A percentile compares a stretch with the other conserved stretches of the same genome.
phyloP scores from a whole-genome alignment of 192 early-diverging fungal genomes.

The Chytriomyces confervae region DNA sequence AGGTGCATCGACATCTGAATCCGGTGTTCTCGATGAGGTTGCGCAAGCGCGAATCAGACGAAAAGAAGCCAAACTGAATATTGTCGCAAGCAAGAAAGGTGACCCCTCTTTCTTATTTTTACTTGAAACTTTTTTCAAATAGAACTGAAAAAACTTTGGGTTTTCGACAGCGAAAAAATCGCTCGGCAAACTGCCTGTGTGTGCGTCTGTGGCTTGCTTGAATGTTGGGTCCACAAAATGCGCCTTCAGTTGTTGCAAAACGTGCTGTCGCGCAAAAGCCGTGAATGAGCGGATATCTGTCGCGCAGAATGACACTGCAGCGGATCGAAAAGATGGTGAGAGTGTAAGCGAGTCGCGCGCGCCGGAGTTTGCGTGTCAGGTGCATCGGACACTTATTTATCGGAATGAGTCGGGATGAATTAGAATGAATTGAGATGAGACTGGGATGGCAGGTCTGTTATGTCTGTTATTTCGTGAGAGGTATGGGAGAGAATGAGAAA shows the following conservation, averaged over 20 bases:
- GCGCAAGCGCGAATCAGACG: conserved; percentile 11
- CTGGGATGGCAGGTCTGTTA: no score
- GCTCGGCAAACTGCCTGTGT: conserved; percentile 31
- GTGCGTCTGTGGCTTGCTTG: conserved; percentile 31
- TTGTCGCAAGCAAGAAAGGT: conserved; percentile 15
- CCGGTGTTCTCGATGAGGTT: background rate
- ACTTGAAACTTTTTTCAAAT: conserved; percentile 4
- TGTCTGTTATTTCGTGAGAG: no score
- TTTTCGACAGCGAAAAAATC: conserved; percentile 9
- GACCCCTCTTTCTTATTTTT: background rate
- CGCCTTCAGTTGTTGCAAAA: conserved; percentile 43
- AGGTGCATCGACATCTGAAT: background rate
- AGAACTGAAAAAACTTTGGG: background rate
- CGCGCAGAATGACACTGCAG: no score
- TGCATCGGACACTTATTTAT: no score
- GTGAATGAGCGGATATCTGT: background rate
- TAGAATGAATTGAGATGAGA: no score
- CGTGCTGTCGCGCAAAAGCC: conserved; percentile 37
- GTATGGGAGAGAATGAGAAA: no score
- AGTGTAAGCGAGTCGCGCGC: no score
- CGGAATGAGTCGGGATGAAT: no score
- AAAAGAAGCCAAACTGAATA: conserved; percentile 1
- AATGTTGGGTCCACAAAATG: conserved; percentile 49
- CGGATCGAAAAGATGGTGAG: no score
- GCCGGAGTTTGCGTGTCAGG: no score